Conservation (phyloP, 2,329 filamentous ascomycete species). For the Fonsecaea monophora region DNA sequence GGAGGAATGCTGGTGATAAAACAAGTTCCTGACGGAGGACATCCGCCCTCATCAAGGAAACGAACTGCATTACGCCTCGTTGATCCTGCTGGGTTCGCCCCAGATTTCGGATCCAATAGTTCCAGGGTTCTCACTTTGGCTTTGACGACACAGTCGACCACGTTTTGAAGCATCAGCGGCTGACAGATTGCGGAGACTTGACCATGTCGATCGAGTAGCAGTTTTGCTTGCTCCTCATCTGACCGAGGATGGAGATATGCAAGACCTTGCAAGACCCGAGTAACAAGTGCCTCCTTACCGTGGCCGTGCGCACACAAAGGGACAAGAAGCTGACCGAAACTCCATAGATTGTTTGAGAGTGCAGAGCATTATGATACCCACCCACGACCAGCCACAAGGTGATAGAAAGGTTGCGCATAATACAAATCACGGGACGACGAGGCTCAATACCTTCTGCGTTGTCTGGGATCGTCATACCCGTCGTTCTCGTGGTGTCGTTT, state of each 20-base stretch:
- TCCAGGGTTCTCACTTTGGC: background rate
- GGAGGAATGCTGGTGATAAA: constrained; percentile 16
- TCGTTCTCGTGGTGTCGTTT: constrained; percentile 78
- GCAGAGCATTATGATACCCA: constrained; percentile 50
- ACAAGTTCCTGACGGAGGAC: constrained; percentile 5
- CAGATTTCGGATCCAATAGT: constrained; percentile 7
- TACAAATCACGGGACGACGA: constrained; percentile 11
- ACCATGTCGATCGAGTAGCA: background rate
- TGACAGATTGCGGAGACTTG: background rate
- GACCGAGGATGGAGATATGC: constrained; percentile 8
- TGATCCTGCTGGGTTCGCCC: constrained; percentile 1
- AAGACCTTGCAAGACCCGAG: background rate
- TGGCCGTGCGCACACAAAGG: constrained; percentile 6
- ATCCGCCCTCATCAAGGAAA: constrained; percentile 1
- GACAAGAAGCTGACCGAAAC: constrained; percentile 8
- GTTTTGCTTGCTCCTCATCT: constrained; percentile 7
- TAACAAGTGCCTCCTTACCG: constrained; percentile 30
- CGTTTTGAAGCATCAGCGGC: background rate
- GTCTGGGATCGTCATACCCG: constrained; percentile 76
- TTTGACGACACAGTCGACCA: background rate
- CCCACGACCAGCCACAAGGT: constrained; percentile 48
- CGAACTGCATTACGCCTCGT: constrained; percentile 5
- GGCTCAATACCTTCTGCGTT: constrained; percentile 64
- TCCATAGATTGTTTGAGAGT: constrained; percentile 1
- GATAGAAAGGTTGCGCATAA: constrained; percentile 31